phyloP scores from a whole-genome alignment of 1,284 basidiomycete species.

The Afroboletus lepidellus region DNA sequence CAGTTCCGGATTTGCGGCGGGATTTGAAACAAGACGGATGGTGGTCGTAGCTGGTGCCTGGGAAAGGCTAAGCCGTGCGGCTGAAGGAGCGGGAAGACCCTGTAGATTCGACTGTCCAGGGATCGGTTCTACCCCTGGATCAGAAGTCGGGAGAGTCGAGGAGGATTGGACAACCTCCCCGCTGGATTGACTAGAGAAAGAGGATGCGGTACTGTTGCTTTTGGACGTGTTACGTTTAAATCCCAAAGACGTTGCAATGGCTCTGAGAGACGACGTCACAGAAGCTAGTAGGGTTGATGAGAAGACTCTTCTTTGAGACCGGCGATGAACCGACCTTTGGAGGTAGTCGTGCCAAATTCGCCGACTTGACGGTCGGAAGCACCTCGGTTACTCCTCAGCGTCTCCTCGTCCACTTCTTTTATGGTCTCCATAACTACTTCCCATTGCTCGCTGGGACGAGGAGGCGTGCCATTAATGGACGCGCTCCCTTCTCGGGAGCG shows the following conservation, averaged over 20 bases:
- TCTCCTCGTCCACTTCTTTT: conserved; percentile 55
- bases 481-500: conserved; percentile 22
- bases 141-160: conserved; percentile 47
- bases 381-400: conserved; percentile 29
- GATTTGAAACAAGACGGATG: conserved; percentile 57
- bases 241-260: conserved; percentile 67
- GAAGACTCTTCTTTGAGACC: conserved; percentile 4
- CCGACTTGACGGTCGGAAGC: conserved; percentile 36
- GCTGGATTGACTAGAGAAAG: conserved; percentile 29
- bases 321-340: conserved; percentile 52
- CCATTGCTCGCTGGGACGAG: conserved; percentile 71
- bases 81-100: conserved; percentile 54
- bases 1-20: conserved; percentile 22
- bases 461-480: conserved; percentile 20
- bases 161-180: conserved; percentile 39
- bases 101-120: conserved; percentile 56
- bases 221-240: conserved; percentile 50
- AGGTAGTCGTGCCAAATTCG: conserved; percentile 67
- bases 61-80: conserved; percentile 48
- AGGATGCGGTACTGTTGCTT: conserved; percentile 24
- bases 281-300: conserved; percentile 35
- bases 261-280: conserved; percentile 64
- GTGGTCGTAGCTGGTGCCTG: conserved; percentile 53
- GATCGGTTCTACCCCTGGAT: conserved; percentile 41
- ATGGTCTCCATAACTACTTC: conserved; percentile 77